phyloP scores from a whole-genome alignment of 768 basidiomycete species.

The Holtermanniella nyarrowii region DNA sequence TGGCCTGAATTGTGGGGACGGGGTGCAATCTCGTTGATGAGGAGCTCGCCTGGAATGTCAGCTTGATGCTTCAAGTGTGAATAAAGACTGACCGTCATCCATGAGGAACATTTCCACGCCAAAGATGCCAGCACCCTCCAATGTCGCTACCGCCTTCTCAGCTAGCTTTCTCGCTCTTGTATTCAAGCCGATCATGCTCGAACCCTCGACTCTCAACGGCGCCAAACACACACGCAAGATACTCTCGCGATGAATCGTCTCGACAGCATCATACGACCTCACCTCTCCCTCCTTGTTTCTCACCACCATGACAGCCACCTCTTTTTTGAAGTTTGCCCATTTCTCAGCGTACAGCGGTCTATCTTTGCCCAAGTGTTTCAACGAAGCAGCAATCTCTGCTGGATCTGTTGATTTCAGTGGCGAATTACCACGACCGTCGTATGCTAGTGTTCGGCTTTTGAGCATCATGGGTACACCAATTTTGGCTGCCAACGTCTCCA shows the following conservation, averaged over 20 bases:
- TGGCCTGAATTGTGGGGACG: conserved; percentile 98
- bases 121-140: conserved; percentile 85
- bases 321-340: conserved; percentile 78
- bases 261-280: conserved; percentile 76
- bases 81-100: conserved; percentile 55
- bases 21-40: conserved; percentile 94
- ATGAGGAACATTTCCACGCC: conserved; percentile 98
- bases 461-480: conserved; percentile 89
- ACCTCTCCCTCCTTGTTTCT: conserved; percentile 64
- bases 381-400: conserved; percentile 44
- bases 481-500: conserved; percentile 37
- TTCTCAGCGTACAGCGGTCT: conserved; percentile 84
- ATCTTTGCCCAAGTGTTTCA: conserved; percentile 49
- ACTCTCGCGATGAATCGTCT: conserved; percentile 88
- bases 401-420: conserved; percentile 53
- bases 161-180: conserved; percentile 60
- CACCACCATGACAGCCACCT: conserved; percentile 96
- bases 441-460: conserved; percentile 87
- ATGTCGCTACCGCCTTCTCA: conserved; percentile 63
- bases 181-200: conserved; percentile 47
- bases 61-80: not conserved
- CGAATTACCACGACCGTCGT: conserved; percentile 91
- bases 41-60: conserved; percentile 52
- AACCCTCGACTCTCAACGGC: conserved; percentile 54
- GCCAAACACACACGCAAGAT: conserved; percentile 89